A percentile compares a stretch with the other conserved stretches of the same genome.
Evolutionary conservation across 2,329 filamentous ascomycete genomes (phyloP).

Genomic region (Trichophyton benhamiae): DNA sequence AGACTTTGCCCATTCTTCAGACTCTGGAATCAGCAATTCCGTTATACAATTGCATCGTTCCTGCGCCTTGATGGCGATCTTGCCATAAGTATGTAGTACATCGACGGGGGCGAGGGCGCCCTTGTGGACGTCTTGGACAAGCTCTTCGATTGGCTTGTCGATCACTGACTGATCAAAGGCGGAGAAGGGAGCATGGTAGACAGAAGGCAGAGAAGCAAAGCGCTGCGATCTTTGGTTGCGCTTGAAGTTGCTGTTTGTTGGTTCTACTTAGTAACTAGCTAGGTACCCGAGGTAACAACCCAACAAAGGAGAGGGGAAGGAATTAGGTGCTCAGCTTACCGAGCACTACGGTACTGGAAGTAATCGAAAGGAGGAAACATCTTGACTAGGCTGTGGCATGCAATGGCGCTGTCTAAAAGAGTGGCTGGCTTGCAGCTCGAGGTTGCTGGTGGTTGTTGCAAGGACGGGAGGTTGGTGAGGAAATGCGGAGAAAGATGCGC

Average conservation of each 20-base stretch:
- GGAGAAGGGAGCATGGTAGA: conserved; percentile 56
- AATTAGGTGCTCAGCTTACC: conserved; percentile 39
- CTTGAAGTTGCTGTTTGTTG: conserved; percentile 54
- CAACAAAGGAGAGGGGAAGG: background rate
- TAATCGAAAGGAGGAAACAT: conserved; percentile 51
- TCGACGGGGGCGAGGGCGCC: conserved; percentile 53
- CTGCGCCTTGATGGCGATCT: conserved; percentile 72
- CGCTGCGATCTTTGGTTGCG: conserved; percentile 60
- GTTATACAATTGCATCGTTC: conserved; percentile 81
- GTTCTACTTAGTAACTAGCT: background rate
- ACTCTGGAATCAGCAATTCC: conserved; percentile 67
- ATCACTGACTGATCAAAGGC: conserved; percentile 54
- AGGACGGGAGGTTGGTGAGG: background rate
- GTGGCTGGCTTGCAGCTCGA: background rate
- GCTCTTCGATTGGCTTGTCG: conserved; percentile 59
- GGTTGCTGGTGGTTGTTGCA: background rate
- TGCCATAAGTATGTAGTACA: conserved; percentile 75
- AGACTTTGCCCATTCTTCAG: conserved; percentile 56
- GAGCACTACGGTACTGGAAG: conserved; percentile 57
- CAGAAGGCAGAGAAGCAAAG: conserved; percentile 52
- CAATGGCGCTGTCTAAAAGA: background rate
- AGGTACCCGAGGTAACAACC: conserved; percentile 5
- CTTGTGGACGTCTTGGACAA: conserved; percentile 68
- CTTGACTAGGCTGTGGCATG: conserved; percentile 6
- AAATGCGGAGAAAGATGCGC: conserved; percentile 1